Conservation (phyloP, 768 basidiomycete species). For the Boletales sp. region DNA sequence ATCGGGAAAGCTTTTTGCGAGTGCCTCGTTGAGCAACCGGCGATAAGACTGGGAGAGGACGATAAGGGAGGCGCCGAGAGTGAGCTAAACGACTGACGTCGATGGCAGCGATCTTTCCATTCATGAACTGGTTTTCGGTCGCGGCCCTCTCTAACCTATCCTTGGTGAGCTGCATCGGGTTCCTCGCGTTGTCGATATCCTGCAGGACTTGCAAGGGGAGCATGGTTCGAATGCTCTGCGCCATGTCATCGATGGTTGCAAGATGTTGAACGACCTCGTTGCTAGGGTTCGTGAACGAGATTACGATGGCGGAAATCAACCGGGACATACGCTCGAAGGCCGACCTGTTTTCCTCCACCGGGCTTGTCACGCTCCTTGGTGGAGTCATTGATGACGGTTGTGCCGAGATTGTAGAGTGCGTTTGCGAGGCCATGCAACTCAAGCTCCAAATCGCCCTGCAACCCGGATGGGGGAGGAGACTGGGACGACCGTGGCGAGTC, state of each 20-base stretch:
- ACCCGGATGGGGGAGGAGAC: conserved; percentile 64
- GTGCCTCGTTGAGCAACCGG: conserved; percentile 61
- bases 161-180: conserved; percentile 78
- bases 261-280: conserved; percentile 75
- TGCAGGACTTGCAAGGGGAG: conserved; percentile 72
- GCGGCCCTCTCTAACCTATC: conserved; percentile 80
- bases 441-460: conserved; percentile 71
- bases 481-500: conserved; percentile 68
- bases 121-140: conserved; percentile 90
- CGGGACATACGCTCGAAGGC: conserved; percentile 60
- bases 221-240: conserved; percentile 56
- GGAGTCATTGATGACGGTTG: conserved; percentile 79
- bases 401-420: conserved; percentile 75
- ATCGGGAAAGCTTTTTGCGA: conserved; percentile 71
- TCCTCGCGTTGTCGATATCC: conserved; percentile 77
- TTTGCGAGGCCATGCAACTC: conserved; percentile 76
- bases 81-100: conserved; percentile 43
- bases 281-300: conserved; percentile 32
- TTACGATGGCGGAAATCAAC: neutral
- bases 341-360: conserved; percentile 71
- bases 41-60: conserved; percentile 57
- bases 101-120: conserved; percentile 80
- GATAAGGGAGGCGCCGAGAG: conserved; percentile 1
- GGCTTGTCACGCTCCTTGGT: conserved; percentile 76
- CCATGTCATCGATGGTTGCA: conserved; percentile 62